Conservation (phyloP, 129 eudicot genomes). For the Chrysanthemum lavandulifolium region DNA sequence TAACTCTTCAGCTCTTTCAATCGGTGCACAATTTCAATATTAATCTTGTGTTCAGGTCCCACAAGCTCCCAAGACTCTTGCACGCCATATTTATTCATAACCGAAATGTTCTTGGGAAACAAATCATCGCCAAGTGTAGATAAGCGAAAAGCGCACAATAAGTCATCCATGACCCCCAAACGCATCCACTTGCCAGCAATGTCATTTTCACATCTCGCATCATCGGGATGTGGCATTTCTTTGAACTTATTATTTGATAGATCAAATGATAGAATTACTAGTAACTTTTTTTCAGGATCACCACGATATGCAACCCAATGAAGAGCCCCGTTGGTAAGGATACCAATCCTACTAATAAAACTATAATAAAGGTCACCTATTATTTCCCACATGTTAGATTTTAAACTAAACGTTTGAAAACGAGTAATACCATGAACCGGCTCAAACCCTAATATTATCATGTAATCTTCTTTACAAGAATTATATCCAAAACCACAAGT, state of each 20-base stretch:
- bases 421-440: background rate
- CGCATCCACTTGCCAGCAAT: no score
- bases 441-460: conserved; percentile 1
- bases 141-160: background rate
- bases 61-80: background rate
- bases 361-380: background rate
- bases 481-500: conserved; percentile 14
- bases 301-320: conserved; percentile 3
- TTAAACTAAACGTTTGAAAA: conserved; percentile 1
- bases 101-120: background rate
- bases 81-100: background rate
- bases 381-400: background rate
- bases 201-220: background rate
- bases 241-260: background rate
- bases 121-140: no score
- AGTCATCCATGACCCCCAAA: background rate
- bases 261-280: background rate
- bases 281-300: background rate
- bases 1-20: background rate
- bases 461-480: background rate
- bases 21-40: background rate
- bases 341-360: background rate
- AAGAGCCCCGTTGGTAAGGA: background rate
- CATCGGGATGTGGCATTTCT: background rate
- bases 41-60: background rate